Conservation (phyloP, 2,329 filamentous ascomycete species). For the Penicillium glabrum region DNA sequence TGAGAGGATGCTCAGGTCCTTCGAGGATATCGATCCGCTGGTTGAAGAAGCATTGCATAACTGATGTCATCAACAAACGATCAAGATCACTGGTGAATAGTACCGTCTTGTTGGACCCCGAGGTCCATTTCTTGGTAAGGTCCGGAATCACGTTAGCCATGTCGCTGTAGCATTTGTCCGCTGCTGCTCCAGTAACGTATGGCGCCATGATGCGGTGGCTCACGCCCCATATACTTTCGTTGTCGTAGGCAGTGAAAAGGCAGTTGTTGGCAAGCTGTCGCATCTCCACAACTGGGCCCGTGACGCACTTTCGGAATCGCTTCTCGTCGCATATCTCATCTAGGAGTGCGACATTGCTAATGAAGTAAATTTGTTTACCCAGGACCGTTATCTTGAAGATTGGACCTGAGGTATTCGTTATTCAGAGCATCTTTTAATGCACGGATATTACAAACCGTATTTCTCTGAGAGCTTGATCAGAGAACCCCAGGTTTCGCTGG, state of each 20-base stretch:
- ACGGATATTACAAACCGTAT: conserved; percentile 38
- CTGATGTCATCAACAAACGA: conserved; percentile 54
- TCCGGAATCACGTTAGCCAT: conserved; percentile 53
- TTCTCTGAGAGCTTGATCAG: conserved; percentile 50
- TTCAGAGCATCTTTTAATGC: not conserved
- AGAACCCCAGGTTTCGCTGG: conserved; percentile 52
- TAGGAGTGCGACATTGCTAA: conserved; percentile 56
- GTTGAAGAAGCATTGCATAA: conserved; percentile 53
- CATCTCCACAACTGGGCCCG: conserved; percentile 56
- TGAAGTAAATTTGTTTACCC: conserved; percentile 49
- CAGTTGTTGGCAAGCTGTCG: conserved; percentile 63
- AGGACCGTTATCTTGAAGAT: conserved; percentile 60
- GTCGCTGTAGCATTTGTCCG: conserved; percentile 46
- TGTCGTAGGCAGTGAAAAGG: conserved; percentile 60
- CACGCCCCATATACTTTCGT: conserved; percentile 61
- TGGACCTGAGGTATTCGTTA: conserved; percentile 45
- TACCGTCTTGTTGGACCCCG: conserved; percentile 43
- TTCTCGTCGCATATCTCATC: conserved; percentile 67
- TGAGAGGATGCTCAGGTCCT: conserved; percentile 2
- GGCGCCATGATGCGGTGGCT: conserved; percentile 55
- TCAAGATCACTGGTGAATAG: conserved; percentile 53
- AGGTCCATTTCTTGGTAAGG: conserved; percentile 53
- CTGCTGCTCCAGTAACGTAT: conserved; percentile 43
- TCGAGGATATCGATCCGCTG: conserved; percentile 50
- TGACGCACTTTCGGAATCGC: conserved; percentile 56